A percentile compares a stretch with the other conserved stretches of the same genome.
phyloP scores from a whole-genome alignment of 2,329 filamentous ascomycete genomes.

The Diaporthe caulivora region DNA sequence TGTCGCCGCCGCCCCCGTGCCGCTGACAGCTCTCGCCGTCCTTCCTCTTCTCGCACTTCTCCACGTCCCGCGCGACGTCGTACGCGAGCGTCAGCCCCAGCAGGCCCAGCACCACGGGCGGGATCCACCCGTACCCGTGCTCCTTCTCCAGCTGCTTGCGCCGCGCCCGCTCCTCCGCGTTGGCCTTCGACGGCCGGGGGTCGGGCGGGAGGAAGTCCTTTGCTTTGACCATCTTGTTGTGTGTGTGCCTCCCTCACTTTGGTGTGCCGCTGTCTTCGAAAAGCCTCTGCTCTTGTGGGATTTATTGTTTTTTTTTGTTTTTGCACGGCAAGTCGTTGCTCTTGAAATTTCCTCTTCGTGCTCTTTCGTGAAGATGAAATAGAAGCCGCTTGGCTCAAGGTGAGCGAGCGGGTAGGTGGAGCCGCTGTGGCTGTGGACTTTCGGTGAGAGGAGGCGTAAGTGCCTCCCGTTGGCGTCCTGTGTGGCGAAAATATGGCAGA shows the following conservation, averaged over 20 bases:
- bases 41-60: conserved; percentile 48
- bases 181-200: conserved; percentile 52
- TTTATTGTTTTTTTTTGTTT: neutral
- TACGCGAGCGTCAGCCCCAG: conserved; percentile 52
- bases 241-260: no score
- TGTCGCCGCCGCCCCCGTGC: neutral
- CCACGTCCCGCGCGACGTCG: conserved; percentile 56
- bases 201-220: conserved; percentile 44
- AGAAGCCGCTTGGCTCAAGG: neutral
- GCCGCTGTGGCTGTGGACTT: neutral
- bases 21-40: conserved; percentile 39
- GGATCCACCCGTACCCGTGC: conserved; percentile 56
- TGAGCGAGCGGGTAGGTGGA: neutral
- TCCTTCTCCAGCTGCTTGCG: conserved; percentile 57
- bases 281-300: neutral
- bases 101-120: conserved; percentile 54
- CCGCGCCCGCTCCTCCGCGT: conserved; percentile 51
- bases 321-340: no score
- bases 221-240: conserved; percentile 33
- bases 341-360: neutral
- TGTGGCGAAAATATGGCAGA: conserved; percentile 3
- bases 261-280: neutral
- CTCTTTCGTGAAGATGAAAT: neutral
- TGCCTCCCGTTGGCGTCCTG: neutral
- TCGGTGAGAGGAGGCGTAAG: neutral